Base-by-base conservation (phyloP, 305 asterid genomes). In the Stenogyne calaminthoides region DNA sequence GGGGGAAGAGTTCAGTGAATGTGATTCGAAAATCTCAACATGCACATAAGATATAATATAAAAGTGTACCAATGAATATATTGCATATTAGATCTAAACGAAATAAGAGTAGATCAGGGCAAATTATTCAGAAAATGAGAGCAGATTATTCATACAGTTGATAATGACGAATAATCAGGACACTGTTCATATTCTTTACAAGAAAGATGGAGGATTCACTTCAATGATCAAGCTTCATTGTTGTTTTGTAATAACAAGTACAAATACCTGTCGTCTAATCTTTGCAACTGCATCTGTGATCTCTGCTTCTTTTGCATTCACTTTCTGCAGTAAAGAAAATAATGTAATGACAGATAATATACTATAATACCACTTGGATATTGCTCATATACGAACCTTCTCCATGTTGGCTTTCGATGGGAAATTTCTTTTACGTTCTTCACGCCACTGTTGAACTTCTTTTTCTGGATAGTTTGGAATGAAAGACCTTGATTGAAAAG, bases 381-480 rank as follows among this genome's bases (percentile, higher is more conserved):
- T 52, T 64, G 49, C 68, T 18, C 55, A 64, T 59, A 15, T 34
- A 76, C 78, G 40, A 75, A 92, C 99, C 93, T 87, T 89, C 75
- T 88, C 90, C 29, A 69, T 46, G 74, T 90, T 88, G 75, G 80
- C 75, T 77, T 80, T 87, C 49, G 96, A 84, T 72, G 99, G 99
- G 78, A 80, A 81, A 80, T 91, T 82, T 75, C 86, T 94, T 78
- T 71, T 87, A 55, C 98, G 91, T 65, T 78, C 85, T 79, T 85
- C 97, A 51, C 95, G 95, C 99, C 99, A 94, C 78, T 80, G 89
- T 74, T 66, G 85, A 74, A 94, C 85, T 88, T 94, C 99, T 88
- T 92, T 84, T 54, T 82, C 90, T 32, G 99, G 83, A 78, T 94
- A 94, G 77, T 77, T 83, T 82, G 88, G 55, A 27, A 71, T 10